phyloP scores from a whole-genome alignment of 345 rosid species.

The Linum lewisii region DNA sequence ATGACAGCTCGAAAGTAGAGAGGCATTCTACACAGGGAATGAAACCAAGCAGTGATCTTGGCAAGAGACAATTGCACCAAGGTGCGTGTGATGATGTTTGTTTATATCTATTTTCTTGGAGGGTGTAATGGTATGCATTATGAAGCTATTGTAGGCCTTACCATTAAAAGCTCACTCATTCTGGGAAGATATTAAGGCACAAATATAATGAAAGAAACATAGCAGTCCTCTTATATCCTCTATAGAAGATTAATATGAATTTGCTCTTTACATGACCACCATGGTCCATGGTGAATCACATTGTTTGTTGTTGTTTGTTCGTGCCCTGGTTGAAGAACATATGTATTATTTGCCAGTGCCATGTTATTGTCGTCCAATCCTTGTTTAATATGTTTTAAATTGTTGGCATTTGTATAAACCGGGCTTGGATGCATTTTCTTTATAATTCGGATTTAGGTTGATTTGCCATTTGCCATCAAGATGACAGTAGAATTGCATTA shows the following conservation, averaged over 20 bases:
- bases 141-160: too few relatives aligned
- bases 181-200: too few relatives aligned
- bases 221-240: not conserved
- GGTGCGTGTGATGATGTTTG: conserved; percentile 24
- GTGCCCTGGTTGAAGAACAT: not conserved
- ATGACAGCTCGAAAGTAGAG: conserved; percentile 28
- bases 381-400: too few relatives aligned
- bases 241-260: not conserved
- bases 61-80: conserved; percentile 34
- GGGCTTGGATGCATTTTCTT: too few relatives aligned
- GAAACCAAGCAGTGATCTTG: conserved; percentile 30
- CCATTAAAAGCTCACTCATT: too few relatives aligned
- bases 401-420: too few relatives aligned
- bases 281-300: not conserved
- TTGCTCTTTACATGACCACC: not conserved
- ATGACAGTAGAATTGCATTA: not conserved
- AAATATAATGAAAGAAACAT: too few relatives aligned
- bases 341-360: not conserved
- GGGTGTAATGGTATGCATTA: not conserved
- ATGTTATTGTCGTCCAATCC: not conserved
- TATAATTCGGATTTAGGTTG: too few relatives aligned
- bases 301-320: not conserved
- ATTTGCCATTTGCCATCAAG: too few relatives aligned
- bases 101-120: not conserved
- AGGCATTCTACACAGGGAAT: conserved; percentile 25